These are phyloP conservation scores for Cucurbita argyrosperma DNA, from an alignment of 306 rosid species.

Conservation along the genomic window DNA sequence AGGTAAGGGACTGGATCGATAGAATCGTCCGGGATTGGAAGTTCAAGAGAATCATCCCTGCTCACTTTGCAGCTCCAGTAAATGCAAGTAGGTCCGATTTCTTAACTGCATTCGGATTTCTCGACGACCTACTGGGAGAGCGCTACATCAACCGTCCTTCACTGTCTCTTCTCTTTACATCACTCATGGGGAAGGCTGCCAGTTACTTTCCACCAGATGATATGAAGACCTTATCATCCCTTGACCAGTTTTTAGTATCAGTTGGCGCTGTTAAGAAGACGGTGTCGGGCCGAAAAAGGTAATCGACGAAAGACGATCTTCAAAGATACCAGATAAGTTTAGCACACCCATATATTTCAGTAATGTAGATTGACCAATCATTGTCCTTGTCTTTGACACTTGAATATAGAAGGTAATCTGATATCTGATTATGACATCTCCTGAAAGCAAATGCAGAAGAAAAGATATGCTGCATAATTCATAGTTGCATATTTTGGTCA, in stretches of 20 bases:
- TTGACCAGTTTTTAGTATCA: constrained; percentile 71
- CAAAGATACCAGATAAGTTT: neutral
- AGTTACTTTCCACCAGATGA: constrained; percentile 93
- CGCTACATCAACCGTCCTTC: constrained; percentile 34
- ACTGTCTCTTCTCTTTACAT: constrained; percentile 52
- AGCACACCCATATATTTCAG: neutral
- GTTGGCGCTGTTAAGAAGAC: constrained; percentile 90
- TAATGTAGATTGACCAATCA: neutral
- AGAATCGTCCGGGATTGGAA: constrained; percentile 62
- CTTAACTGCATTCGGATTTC: constrained; percentile 60
- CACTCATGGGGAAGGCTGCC: constrained; percentile 81
- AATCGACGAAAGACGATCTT: constrained; percentile 7
- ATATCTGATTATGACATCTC: neutral
- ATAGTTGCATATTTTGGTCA: neutral
- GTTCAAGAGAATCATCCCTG: constrained; percentile 81
- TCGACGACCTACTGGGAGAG: constrained; percentile 71
- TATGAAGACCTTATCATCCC: constrained; percentile 89
- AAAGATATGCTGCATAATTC: neutral
- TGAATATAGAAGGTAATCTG: neutral
- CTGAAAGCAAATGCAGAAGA: neutral
- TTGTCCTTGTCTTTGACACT: neutral
- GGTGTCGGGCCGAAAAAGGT: constrained; percentile 59
- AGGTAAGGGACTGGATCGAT: constrained; percentile 96
- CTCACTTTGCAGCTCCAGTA: constrained; percentile 80
- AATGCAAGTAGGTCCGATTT: constrained; percentile 58